Conservation (phyloP, 2,329 filamentous ascomycete species). For the Alternaria panax region DNA sequence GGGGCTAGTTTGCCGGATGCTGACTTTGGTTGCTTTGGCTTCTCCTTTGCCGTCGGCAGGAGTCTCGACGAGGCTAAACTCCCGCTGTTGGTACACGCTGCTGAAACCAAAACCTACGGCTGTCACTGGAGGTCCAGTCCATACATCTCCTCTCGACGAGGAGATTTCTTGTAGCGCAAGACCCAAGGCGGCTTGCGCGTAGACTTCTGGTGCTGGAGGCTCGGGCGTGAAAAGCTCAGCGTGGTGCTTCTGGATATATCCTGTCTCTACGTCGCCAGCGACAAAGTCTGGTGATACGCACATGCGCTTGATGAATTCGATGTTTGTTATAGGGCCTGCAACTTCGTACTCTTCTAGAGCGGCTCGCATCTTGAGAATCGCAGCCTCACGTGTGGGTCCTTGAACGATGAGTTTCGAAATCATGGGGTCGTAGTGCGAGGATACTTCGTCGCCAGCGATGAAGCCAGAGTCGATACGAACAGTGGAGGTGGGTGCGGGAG, state of each 20-base stretch:
- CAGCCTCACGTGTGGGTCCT: slow-evolving; percentile 77
- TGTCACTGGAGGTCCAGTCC: slow-evolving; percentile 52
- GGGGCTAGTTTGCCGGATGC: slow-evolving; percentile 60
- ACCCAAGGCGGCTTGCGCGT: slow-evolving; percentile 85
- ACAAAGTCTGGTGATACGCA: slow-evolving; percentile 85
- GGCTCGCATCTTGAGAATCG: slow-evolving; percentile 80
- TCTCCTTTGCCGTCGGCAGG: slow-evolving; percentile 54
- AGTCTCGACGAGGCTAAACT: slow-evolving; percentile 63
- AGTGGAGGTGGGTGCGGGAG: slow-evolving; percentile 72
- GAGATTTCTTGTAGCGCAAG: slow-evolving; percentile 62
- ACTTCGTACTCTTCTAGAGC: slow-evolving; percentile 91
- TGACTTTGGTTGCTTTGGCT: slow-evolving; percentile 53
- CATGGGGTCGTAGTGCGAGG: slow-evolving; percentile 97
- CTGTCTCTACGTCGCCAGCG: slow-evolving; percentile 88
- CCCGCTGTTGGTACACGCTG: slow-evolving; percentile 66
- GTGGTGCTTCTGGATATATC: slow-evolving; percentile 90
- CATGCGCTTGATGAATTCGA: slow-evolving; percentile 92
- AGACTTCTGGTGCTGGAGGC: slow-evolving; percentile 72
- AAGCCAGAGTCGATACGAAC: slow-evolving; percentile 95
- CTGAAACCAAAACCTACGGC: slow-evolving; percentile 63
- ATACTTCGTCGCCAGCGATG: slow-evolving; percentile 87
- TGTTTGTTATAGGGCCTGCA: slow-evolving; percentile 91
- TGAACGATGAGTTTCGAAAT: slow-evolving; percentile 96
- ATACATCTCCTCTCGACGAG: slow-evolving; percentile 36
- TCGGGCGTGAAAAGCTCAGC: slow-evolving; percentile 76